A percentile compares a stretch with the other conserved stretches of the same genome.
These are phyloP conservation scores for Serendipita sp. DNA, from an alignment of 768 basidiomycete genomes.

Conservation along the genomic window DNA sequence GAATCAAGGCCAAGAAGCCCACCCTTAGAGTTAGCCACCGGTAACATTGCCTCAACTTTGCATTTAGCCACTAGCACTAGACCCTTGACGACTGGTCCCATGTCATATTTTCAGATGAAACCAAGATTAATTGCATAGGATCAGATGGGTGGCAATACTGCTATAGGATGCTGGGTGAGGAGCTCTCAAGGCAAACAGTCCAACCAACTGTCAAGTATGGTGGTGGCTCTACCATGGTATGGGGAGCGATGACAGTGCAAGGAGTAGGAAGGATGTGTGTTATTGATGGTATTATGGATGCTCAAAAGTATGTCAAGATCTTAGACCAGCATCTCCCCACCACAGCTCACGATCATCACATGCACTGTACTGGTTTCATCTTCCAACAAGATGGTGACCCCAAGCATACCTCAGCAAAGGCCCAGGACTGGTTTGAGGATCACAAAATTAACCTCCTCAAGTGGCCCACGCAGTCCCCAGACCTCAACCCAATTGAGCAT, in stretches of 20 bases:
- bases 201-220: conserved; percentile 3
- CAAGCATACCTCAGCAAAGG: conserved; percentile 15
- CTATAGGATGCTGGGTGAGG: not conserved
- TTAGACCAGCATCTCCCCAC: not conserved
- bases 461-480: conserved; percentile 22
- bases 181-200: not conserved
- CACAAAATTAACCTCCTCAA: conserved; percentile 17
- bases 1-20: conserved; percentile 2
- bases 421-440: conserved; percentile 17
- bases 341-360: not conserved
- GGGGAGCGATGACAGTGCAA: conserved; percentile 6
- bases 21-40: not conserved
- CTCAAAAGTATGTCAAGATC: not conserved
- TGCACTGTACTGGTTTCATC: not conserved
- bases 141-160: conserved; percentile 2
- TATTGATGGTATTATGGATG: conserved; percentile 7
- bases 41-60: not conserved
- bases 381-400: conserved; percentile 11
- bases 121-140: conserved; percentile 4
- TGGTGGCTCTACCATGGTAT: conserved; percentile 8
- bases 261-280: not conserved
- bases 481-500: conserved; percentile 23
- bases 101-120: conserved; percentile 5
- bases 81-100: conserved; percentile 5
- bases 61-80: conserved; percentile 3